A percentile compares a stretch with the other conserved stretches of the same genome.
phyloP scores from a whole-genome alignment of 2,329 filamentous ascomycete species.

The Amphichorda felina region DNA sequence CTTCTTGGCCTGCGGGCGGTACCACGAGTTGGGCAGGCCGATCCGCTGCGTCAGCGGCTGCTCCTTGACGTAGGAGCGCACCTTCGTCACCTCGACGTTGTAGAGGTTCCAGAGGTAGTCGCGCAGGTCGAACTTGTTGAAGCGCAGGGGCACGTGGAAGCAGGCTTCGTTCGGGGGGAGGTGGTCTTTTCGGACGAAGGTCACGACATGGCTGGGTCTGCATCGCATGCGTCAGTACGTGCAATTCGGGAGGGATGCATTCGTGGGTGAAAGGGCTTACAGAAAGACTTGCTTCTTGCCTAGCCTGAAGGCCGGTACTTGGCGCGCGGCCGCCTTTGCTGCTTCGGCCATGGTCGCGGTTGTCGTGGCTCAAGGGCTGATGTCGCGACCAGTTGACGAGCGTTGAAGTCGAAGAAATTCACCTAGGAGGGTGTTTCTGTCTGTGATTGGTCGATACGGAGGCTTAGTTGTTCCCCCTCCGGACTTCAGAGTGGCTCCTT shows the following conservation, averaged over 20 bases:
- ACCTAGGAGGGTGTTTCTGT: not conserved
- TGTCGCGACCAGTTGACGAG: not conserved
- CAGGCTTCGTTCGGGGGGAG: slow-evolving; percentile 72
- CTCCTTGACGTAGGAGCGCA: slow-evolving; percentile 69
- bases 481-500: no score
- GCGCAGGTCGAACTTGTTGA: slow-evolving; percentile 93
- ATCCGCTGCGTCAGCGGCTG: slow-evolving; percentile 40
- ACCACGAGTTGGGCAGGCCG: slow-evolving; percentile 42
- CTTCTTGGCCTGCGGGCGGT: slow-evolving; percentile 65
- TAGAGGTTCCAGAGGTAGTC: slow-evolving; percentile 90
- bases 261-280: slow-evolving; percentile 22
- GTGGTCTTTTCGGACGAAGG: slow-evolving; percentile 60
- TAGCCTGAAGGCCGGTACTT: slow-evolving; percentile 31
- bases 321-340: slow-evolving; percentile 23
- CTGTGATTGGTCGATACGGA: slow-evolving; percentile 1
- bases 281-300: slow-evolving; percentile 44
- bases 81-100: slow-evolving; percentile 55
- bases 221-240: not conserved
- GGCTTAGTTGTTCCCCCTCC: not conserved
- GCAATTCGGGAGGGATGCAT: not conserved
- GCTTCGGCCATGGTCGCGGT: slow-evolving; percentile 23
- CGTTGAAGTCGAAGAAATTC: slow-evolving; percentile 1
- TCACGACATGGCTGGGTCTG: slow-evolving; percentile 73
- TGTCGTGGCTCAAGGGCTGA: not conserved
- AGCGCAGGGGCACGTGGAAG: slow-evolving; percentile 81